These are phyloP conservation scores for Panicum hallii DNA, from an alignment of 202 grass and related monocot species.

Conservation along the genomic window DNA sequence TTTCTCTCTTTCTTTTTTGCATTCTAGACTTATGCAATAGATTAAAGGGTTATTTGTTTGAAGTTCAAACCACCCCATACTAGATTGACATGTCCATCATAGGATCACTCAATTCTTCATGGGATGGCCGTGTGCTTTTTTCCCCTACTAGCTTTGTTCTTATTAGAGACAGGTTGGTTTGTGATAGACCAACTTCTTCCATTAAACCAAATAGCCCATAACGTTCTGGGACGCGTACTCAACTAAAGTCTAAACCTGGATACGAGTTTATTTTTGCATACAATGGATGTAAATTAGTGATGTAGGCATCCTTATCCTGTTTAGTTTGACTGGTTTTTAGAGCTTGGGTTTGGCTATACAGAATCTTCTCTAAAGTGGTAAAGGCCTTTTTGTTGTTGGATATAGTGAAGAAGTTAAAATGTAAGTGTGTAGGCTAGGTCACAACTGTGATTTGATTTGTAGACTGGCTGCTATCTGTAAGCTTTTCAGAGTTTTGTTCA, in stretches of 20 bases:
- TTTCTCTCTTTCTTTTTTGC: background rate
- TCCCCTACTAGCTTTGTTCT: background rate
- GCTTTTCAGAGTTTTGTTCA: background rate
- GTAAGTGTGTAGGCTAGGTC: background rate
- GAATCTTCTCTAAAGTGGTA: background rate
- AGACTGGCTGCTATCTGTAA: background rate
- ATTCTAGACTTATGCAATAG: background rate
- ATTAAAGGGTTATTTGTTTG: conserved; percentile 14
- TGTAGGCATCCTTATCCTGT: background rate
- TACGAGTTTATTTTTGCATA: background rate
- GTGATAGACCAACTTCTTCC: background rate
- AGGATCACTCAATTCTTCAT: background rate
- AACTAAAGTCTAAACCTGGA: background rate
- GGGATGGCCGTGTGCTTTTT: background rate
- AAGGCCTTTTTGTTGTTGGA: conserved; percentile 1
- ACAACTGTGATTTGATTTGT: background rate
- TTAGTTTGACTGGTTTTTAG: conserved; percentile 18
- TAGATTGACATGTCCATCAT: background rate
- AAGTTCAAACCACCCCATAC: background rate
- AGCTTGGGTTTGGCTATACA: background rate
- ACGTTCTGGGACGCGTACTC: background rate
- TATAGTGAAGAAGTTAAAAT: conserved; percentile 15
- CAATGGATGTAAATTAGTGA: conserved; percentile 8
- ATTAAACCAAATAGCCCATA: background rate
- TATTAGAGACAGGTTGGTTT: background rate